Percentiles rank a stretch among this genome's conserved stretches.
Evolutionary conservation across 2,329 filamentous ascomycete genomes (phyloP).

Genomic region (Bipolaris sorokiniana): DNA sequence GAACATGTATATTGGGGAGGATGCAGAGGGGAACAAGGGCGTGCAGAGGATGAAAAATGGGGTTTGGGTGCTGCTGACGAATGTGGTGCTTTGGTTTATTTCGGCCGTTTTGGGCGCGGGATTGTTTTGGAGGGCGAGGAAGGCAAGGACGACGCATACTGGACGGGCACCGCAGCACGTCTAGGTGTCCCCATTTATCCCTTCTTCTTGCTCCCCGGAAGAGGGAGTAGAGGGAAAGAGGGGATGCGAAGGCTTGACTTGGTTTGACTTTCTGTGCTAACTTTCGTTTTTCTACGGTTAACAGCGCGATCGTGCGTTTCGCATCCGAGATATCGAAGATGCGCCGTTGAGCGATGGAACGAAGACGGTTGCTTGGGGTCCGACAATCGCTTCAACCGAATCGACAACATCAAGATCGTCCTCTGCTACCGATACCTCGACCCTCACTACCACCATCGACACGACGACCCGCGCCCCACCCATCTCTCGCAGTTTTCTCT

Average conservation of each 20-base stretch:
- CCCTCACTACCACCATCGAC: background rate
- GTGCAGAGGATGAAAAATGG: constrained; percentile 82
- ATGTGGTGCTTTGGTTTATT: constrained; percentile 76
- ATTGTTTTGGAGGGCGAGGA: constrained; percentile 60
- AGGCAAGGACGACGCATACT: constrained; percentile 37
- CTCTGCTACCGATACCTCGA: background rate
- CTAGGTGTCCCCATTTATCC: constrained; percentile 19
- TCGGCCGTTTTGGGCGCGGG: constrained; percentile 62
- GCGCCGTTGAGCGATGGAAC: background rate
- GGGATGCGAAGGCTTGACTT: background rate
- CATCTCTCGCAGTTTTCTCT: background rate
- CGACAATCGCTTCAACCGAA: background rate
- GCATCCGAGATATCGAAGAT: constrained; percentile 1
- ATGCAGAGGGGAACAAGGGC: constrained; percentile 67
- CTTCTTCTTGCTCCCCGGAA: background rate
- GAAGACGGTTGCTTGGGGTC: constrained; percentile 7
- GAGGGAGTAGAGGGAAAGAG: background rate
- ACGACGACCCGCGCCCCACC: background rate
- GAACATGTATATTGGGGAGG: constrained; percentile 75
- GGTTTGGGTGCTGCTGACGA: constrained; percentile 80
- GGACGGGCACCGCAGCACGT: constrained; percentile 29
- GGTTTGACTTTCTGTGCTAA: constrained; percentile 10
- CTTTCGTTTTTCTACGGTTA: background rate
- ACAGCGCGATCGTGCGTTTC: constrained; percentile 1
- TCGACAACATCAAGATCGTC: background rate